These are phyloP conservation scores for Plasmopara viticola DNA, from an alignment of 352 stramenopile genomes.

Conservation along the genomic window DNA sequence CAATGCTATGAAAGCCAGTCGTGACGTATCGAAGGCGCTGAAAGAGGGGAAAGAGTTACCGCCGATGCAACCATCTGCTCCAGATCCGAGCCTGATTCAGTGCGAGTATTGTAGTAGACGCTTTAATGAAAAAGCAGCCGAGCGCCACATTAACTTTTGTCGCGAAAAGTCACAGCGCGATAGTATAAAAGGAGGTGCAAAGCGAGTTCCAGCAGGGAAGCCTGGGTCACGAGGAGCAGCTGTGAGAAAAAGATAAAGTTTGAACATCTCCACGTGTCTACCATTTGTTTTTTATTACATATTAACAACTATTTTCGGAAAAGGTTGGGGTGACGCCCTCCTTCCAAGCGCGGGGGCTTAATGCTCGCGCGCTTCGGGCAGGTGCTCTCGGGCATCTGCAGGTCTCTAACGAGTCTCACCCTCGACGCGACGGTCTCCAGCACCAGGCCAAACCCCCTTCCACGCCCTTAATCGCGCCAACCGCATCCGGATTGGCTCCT, in stretches of 20 bases:
- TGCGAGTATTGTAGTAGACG: slow-evolving; percentile 88
- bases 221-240: slow-evolving; percentile 28
- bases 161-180: slow-evolving; percentile 74
- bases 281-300: too few relatives aligned
- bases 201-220: slow-evolving; percentile 36
- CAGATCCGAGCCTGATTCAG: slow-evolving; percentile 81
- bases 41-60: slow-evolving; percentile 7
- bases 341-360: too few relatives aligned
- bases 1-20: slow-evolving; percentile 52
- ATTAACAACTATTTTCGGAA: too few relatives aligned
- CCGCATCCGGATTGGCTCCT: too few relatives aligned
- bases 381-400: too few relatives aligned
- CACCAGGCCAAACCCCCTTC: too few relatives aligned
- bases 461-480: too few relatives aligned
- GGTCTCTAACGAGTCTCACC: too few relatives aligned
- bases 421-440: too few relatives aligned
- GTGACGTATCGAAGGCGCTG: slow-evolving; percentile 47
- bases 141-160: slow-evolving; percentile 90
- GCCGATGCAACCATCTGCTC: slow-evolving; percentile 46
- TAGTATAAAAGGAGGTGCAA: slow-evolving; percentile 32
- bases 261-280: too few relatives aligned
- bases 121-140: slow-evolving; percentile 90
- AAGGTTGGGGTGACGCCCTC: too few relatives aligned
- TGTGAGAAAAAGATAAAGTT: neutral
- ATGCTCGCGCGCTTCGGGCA: too few relatives aligned